A percentile compares a stretch with the other conserved stretches of the same genome.
These are phyloP conservation scores for Trichoderma harzianum DNA, from an alignment of 2,329 filamentous ascomycete species.

Conservation along the genomic window DNA sequence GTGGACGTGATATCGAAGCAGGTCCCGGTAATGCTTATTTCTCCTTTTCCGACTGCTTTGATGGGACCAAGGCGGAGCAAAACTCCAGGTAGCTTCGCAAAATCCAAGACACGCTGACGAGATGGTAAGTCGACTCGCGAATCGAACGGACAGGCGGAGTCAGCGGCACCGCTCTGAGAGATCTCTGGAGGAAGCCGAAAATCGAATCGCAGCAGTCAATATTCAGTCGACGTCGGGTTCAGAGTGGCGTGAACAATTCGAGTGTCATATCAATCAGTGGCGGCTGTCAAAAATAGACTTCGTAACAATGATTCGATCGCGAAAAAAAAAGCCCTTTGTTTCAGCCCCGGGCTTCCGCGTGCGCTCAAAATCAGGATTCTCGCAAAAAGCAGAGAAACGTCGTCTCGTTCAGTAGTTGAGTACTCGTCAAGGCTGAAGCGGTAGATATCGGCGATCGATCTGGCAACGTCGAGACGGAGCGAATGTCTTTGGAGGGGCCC, in stretches of 20 bases:
- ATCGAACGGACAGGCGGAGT: background rate
- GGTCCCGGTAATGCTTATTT: background rate
- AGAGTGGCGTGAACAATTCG: background rate
- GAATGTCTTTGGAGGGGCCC: background rate
- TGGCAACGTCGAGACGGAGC: background rate
- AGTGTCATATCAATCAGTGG: conserved; percentile 1
- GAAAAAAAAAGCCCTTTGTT: background rate
- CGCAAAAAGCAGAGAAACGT: background rate
- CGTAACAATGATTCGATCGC: background rate
- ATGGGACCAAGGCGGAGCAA: background rate
- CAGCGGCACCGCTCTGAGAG: background rate
- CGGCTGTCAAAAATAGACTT: background rate
- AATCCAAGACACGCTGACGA: background rate
- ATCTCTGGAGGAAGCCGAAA: background rate
- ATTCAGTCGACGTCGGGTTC: background rate
- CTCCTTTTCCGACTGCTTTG: background rate
- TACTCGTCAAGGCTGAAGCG: background rate
- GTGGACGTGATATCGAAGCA: background rate
- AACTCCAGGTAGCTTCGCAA: background rate
- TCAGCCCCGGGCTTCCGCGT: background rate
- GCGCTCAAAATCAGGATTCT: background rate
- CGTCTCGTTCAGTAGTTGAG: background rate
- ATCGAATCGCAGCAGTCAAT: background rate
- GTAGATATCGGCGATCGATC: background rate
- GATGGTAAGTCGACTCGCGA: background rate